Base-by-base conservation (phyloP, 2,329 filamentous ascomycete genomes). In the Nemania diffusa region DNA sequence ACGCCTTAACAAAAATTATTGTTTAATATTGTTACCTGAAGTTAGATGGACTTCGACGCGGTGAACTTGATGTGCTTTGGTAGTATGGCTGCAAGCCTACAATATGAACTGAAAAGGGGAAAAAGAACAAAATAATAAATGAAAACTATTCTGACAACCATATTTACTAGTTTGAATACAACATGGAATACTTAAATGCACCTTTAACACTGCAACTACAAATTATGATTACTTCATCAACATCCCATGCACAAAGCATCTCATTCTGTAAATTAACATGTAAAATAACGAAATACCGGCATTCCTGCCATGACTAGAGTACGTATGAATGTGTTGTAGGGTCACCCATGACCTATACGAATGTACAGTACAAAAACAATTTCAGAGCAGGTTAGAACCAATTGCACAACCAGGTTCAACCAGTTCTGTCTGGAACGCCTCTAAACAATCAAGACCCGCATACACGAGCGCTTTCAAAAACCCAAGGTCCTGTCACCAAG, bases 311-410 rank as follows among this genome's bases (percentile, higher is more conserved):
- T 57, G 40, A 71, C 61, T 63, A 71, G 55, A 64, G 58, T 57
- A 67, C 67, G 67, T 71, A 70, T 67, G 68, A 69, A 72, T 69
- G 67, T 65, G 67, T 70, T 67, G 69, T 62, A 65, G 69, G 72
- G 59, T 65, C 67, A 70, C 67, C 71, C 56, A 71, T 62, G 61
- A 71, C 48, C 70, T 57, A 72, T 70, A 64, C 65, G 61, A 65
- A 52, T 73, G 73, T 75, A 76, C 72, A 72, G 64, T 73, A 72
- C 51, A 60, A 67, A 34, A 62, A 71, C 70, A 64, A 76, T 57
- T 57, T 55, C 57, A 67, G 57, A 69, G 50, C 64, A 57, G 50
- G 59, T 27, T 63, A 5, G 55, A 53, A 44, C 63, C 50, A 50
- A 69, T 40, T 56, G 26, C 13, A 65, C 44, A 67, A 69, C 68